Percentiles rank a stretch among this genome's conserved stretches.
Conservation (phyloP, 192 early-diverging fungal species). For the Gonapodya sp. region DNA sequence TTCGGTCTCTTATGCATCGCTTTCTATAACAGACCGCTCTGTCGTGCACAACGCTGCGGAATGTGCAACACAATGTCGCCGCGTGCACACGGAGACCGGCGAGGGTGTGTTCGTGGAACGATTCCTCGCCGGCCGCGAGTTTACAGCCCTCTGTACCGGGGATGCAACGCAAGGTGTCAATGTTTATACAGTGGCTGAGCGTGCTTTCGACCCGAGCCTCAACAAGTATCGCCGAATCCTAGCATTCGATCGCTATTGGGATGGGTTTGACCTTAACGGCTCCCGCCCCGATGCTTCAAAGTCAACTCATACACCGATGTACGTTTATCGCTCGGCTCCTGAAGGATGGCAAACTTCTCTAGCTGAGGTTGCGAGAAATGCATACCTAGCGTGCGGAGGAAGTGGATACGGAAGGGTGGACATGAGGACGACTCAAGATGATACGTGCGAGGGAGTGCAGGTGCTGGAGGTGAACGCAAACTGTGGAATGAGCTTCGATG, state of each 20-base stretch:
- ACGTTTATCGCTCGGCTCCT: conserved; percentile 28
- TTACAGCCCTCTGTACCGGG: conserved; percentile 30
- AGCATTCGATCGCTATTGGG: conserved; percentile 38
- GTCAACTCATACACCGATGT: conserved; percentile 7
- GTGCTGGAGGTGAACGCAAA: conserved; percentile 42
- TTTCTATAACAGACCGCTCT: conserved; percentile 27
- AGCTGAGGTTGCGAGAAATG: conserved; percentile 26
- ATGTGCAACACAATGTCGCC: conserved; percentile 22
- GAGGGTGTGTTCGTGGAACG: conserved; percentile 29
- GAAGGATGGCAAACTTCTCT: conserved; percentile 26
- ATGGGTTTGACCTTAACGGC: conserved; percentile 29
- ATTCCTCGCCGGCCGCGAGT: conserved; percentile 34
- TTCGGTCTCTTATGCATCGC: conserved; percentile 33
- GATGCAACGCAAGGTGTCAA: conserved; percentile 23
- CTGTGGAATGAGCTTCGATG: conserved; percentile 33
- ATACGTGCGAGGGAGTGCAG: conserved; percentile 22
- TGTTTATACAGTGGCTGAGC: conserved; percentile 33
- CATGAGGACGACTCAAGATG: conserved; percentile 28
- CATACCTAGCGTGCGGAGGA: conserved; percentile 30
- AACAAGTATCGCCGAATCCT: conserved; percentile 25
- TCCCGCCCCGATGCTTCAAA: conserved; percentile 8
- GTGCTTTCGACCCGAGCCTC: conserved; percentile 27
- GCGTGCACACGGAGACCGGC: conserved; percentile 15
- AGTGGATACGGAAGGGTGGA: conserved; percentile 39
- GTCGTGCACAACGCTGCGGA: conserved; percentile 21